Evolutionary conservation across 768 basidiomycete species (phyloP).

Genomic region (Termitomyces heimii): DNA sequence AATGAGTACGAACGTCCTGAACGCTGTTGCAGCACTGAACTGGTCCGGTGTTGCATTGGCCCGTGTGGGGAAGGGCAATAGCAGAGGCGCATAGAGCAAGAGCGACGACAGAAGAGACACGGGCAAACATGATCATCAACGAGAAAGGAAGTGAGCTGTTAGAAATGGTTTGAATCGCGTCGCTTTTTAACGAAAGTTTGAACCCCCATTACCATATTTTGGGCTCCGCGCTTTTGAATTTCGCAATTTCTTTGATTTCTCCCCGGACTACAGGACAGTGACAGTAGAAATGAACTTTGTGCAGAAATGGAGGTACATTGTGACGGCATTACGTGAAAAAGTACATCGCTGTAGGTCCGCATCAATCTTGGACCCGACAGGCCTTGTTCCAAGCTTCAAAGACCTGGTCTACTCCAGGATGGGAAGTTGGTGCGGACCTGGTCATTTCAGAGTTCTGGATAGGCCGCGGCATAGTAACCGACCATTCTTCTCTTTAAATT

Average conservation of each 20-base stretch:
- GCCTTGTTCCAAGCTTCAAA: background rate
- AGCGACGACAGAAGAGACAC: conserved; percentile 5
- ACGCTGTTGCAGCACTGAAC: conserved; percentile 16
- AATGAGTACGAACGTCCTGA: background rate
- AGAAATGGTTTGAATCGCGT: background rate
- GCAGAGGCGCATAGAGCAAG: conserved; percentile 8
- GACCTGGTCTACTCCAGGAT: background rate
- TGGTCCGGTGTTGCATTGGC: conserved; percentile 11
- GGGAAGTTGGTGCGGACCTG: background rate
- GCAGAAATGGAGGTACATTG: background rate
- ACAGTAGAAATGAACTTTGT: no score
- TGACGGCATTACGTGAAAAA: background rate
- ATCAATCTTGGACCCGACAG: background rate
- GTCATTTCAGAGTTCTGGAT: background rate
- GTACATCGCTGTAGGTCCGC: background rate
- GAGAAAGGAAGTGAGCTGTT: background rate
- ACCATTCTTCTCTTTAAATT: background rate
- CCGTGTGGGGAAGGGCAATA: conserved; percentile 6
- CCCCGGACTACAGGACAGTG: background rate
- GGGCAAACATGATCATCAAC: conserved; percentile 9
- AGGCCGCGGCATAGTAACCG: background rate
- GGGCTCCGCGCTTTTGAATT: background rate
- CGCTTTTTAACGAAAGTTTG: background rate
- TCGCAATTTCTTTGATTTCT: background rate
- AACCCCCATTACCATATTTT: background rate